phyloP scores from a whole-genome alignment of 768 basidiomycete genomes.

The Lactifluus hygrophoroides region DNA sequence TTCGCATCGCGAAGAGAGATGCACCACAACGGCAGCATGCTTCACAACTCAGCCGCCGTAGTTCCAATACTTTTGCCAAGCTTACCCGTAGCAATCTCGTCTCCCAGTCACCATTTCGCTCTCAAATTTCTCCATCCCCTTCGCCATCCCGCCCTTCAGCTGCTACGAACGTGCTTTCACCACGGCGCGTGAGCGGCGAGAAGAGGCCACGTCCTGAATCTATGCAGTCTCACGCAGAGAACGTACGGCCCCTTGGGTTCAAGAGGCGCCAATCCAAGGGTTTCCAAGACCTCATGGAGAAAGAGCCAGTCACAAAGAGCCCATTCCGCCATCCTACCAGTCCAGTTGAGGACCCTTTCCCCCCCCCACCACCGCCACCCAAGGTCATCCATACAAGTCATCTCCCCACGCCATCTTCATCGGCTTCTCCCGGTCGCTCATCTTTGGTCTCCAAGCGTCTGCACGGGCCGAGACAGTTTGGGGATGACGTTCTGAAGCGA shows the following conservation, averaged over 20 bases:
- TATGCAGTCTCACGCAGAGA: constrained; percentile 63
- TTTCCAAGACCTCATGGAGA: constrained; percentile 64
- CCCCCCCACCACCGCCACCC: constrained; percentile 21
- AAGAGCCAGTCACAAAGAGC: constrained; percentile 74
- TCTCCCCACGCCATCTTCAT: constrained; percentile 23
- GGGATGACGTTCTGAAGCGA: constrained; percentile 24
- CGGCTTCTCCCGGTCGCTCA: constrained; percentile 50
- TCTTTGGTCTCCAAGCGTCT: constrained; percentile 64
- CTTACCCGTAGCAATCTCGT: constrained; percentile 72
- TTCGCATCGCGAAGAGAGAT: constrained; percentile 69
- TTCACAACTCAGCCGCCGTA: constrained; percentile 54
- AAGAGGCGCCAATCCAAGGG: constrained; percentile 71
- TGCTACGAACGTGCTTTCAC: constrained; percentile 28
- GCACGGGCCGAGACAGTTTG: constrained; percentile 64
- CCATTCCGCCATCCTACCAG: constrained; percentile 48
- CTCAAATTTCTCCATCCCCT: constrained; percentile 46
- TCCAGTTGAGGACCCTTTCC: constrained; percentile 22
- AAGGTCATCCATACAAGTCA: constrained; percentile 4
- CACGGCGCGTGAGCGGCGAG: constrained; percentile 63
- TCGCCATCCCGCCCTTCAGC: constrained; percentile 25
- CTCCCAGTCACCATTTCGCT: constrained; percentile 80
- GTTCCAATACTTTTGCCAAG: constrained; percentile 73
- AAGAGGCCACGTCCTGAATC: constrained; percentile 68
- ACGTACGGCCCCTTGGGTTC: constrained; percentile 59
- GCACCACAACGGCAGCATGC: constrained; percentile 30